Base-by-base conservation (phyloP, 371 early-diverging fungal genomes). In the Rhizopus arrhizus region DNA sequence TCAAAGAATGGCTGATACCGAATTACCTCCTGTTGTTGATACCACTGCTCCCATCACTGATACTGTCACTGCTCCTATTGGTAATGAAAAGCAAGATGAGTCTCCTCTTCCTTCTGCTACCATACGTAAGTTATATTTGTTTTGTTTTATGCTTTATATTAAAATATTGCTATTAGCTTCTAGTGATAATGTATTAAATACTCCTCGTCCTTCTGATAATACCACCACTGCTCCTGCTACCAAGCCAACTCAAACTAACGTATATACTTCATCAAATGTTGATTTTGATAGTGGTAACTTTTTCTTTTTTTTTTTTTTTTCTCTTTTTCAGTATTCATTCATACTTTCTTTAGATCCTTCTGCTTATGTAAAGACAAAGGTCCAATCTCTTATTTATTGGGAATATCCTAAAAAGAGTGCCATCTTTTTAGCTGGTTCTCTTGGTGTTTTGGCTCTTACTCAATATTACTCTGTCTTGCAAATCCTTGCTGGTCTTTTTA, bases 401-500 rank as follows among this genome's bases (percentile, higher is more conserved):
- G 81, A 85, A 62, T 68, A 78, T 29, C 85, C 83, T 13, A 38
- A 68, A 32, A 69, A 77, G 53, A 77, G 80, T 16, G 83, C 68
- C 43, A 67, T 58, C 5, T 64, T 73, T 10, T 62, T 82, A 7
- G 62, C 57, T 6, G 48, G 68, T 6, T 66, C 76, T 5, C 58
- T 85, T 10, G 61, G 68, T 48, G 58, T 77, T 10, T 59, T 85
- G 38, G 63, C 75, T 58, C 64, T 80, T 48, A 81, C 83, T 53
- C 79, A 83, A 38, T 82, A 81, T 57, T 74, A 81, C 64, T 85
- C 85, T 28, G 53, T 85, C 13, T 69, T 85, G 34, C 83, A 85
- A 58, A 59, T 85, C 16, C 53, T 71, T 36, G 81, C 83, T 29
- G 81, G 75, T 13, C 51, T 73, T 31, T 74, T 82, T 16, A 78